Percentiles rank a stretch among this genome's conserved stretches.
Conservation (phyloP, 768 basidiomycete species). For the Pseudohyphozyma bogoriensis region DNA sequence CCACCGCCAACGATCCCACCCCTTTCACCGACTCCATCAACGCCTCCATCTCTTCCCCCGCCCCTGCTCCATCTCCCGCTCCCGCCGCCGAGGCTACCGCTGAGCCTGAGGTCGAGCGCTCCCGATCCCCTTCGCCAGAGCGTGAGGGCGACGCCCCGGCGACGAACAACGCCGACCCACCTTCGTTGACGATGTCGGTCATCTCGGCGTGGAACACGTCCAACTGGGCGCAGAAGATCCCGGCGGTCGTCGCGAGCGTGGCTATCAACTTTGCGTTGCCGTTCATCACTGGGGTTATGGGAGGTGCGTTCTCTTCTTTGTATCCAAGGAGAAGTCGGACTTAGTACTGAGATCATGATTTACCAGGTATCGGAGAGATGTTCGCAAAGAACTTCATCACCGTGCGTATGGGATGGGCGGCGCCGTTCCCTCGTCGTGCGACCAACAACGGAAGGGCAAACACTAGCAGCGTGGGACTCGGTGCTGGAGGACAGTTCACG, state of each 20-base stretch:
- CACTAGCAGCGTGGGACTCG: slow-evolving; percentile 23
- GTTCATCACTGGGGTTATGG: slow-evolving; percentile 89
- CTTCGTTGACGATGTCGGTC: slow-evolving; percentile 29
- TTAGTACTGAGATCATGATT: not conserved
- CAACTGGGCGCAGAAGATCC: slow-evolving; percentile 19
- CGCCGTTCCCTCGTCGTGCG: not conserved
- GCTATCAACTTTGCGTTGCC: slow-evolving; percentile 77
- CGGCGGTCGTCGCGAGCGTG: slow-evolving; percentile 28
- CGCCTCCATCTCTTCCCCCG: not conserved
- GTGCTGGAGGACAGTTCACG: slow-evolving; percentile 24
- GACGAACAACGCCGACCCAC: slow-evolving; percentile 8
- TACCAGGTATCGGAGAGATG: slow-evolving; percentile 68
- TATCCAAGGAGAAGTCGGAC: not conserved
- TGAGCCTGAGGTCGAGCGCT: not conserved
- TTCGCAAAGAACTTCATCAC: slow-evolving; percentile 47
- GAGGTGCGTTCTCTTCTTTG: slow-evolving; percentile 45
- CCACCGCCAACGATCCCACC: not conserved
- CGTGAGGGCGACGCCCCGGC: not conserved
- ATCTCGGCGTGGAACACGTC: slow-evolving; percentile 23
- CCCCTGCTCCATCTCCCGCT: not conserved
- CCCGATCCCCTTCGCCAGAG: not conserved
- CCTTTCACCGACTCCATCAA: not conserved
- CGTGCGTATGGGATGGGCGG: slow-evolving; percentile 34
- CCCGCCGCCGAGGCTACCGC: not conserved
- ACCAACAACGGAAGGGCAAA: slow-evolving; percentile 3